Evolutionary conservation across 2,329 filamentous ascomycete genomes (phyloP), one percentile per base, ranked within the genome.

Genomic region (Penicillium griseofulvum): DNA sequence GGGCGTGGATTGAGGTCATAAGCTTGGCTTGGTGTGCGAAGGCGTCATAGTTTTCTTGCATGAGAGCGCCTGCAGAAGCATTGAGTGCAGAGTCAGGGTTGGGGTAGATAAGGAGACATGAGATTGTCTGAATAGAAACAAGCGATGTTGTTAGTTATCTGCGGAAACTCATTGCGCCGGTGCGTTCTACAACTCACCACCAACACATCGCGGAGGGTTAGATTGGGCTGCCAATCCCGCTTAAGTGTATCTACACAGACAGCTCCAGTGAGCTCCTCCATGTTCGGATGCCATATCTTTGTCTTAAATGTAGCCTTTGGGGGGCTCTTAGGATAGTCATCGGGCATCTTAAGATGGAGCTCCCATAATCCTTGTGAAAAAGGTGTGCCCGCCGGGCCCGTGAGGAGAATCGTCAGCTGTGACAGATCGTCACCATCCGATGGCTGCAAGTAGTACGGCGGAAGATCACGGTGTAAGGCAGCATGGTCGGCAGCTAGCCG

Each of bases 231-330:
- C 84, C 84, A 87, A 62, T 86, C 84, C 44, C 82, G 76, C 72
- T 87, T 87, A 42, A 87, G 65, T 2, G 84, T 87, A 71, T 87
- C 84, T 3, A 87, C 82, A 57, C 84, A 87, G 3, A 87, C 83
- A 0, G 80, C 80, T 5, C 84, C 84, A 0, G 81, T 83, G n/a
- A 76, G 73, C 49, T 85, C 82, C 58, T 87, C 84, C 47, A 87
- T 81, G 63, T 87, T 87, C 0, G 84, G 84, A 61, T 87, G 84
- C 78, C 83, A 87, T 59, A 87, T 82, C 6, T 79, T 76, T 3
- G 84, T 87, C 51, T 78, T 78, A 65, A 87, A 87, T 31, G 78
- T 77, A 2, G 84, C 84, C 38, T 83, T 86, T 44, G 73, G 77
- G 49, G 70, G 76, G 57, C 69, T 78, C 56, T 71, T 71, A 8